Evolutionary conservation across 352 stramenopile species (phyloP).

Genomic region (Phytophthora ohioensis): DNA sequence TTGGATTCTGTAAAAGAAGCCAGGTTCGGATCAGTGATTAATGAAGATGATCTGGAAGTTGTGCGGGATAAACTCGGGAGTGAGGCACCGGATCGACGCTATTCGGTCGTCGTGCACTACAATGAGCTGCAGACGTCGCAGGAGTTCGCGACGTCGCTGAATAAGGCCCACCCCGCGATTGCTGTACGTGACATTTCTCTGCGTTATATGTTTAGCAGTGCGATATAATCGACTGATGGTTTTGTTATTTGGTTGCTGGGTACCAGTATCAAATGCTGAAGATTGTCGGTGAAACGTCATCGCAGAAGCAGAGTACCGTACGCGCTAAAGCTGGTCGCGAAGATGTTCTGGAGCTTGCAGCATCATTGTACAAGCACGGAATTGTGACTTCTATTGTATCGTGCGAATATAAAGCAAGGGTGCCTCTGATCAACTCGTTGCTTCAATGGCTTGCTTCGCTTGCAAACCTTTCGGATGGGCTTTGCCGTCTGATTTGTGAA

Average conservation of each 20-base stretch:
- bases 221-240: constrained; percentile 5
- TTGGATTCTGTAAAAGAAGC: constrained; percentile 73
- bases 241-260: constrained; percentile 10
- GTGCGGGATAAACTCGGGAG: constrained; percentile 58
- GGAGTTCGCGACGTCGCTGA: constrained; percentile 83
- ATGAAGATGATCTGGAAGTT: constrained; percentile 56
- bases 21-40: constrained; percentile 63
- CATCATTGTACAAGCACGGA: constrained; percentile 68
- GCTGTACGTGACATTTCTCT: constrained; percentile 46
- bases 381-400: constrained; percentile 86
- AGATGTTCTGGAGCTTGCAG: constrained; percentile 78
- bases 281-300: constrained; percentile 76
- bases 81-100: constrained; percentile 68
- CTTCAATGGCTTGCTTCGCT: constrained; percentile 85
- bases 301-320: constrained; percentile 79
- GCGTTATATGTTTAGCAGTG: neutral
- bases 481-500: constrained; percentile 88
- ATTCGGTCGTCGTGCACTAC: constrained; percentile 93
- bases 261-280: constrained; percentile 85
- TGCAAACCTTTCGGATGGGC: constrained; percentile 80
- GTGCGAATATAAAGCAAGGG: constrained; percentile 77
- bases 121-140: constrained; percentile 93
- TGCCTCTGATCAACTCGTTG: constrained; percentile 72
- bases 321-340: constrained; percentile 70
- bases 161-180: constrained; percentile 73